Conservation (phyloP, 352 stramenopile genomes). For the Globisporangium apiculatum region DNA sequence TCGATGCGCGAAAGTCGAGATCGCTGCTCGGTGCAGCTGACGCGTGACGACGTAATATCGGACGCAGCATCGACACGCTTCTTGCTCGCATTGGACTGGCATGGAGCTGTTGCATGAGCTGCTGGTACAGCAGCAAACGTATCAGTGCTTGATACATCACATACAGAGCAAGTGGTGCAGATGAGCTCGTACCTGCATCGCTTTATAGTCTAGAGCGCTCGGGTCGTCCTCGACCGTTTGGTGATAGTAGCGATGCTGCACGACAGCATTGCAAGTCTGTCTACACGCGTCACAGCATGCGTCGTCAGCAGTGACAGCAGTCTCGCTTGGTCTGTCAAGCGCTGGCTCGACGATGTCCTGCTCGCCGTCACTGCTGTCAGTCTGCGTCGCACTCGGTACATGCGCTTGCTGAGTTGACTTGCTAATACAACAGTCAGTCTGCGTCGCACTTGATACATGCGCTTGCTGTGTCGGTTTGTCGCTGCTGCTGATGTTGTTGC, state of each 20-base stretch:
- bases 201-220: background rate
- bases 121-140: background rate
- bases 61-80: background rate
- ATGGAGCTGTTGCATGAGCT: background rate
- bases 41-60: too few species aligned
- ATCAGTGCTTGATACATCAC: background rate
- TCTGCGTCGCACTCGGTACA: background rate
- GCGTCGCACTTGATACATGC: background rate
- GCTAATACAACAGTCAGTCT: background rate
- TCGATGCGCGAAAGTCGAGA: conserved; percentile 10
- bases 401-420: too few species aligned
- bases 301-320: too few species aligned
- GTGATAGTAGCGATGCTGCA: too few species aligned
- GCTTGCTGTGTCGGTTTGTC: too few species aligned
- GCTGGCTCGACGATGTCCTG: too few species aligned
- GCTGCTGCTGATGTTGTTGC: background rate
- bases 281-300: too few species aligned
- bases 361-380: background rate
- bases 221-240: too few species aligned
- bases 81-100: background rate
- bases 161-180: background rate
- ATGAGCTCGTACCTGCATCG: background rate
- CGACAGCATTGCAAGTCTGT: too few species aligned
- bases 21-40: background rate
- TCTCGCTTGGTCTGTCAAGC: too few species aligned